Evolutionary conservation across 441 rosid species (phyloP).

Genomic region (Populus hybrid): DNA sequence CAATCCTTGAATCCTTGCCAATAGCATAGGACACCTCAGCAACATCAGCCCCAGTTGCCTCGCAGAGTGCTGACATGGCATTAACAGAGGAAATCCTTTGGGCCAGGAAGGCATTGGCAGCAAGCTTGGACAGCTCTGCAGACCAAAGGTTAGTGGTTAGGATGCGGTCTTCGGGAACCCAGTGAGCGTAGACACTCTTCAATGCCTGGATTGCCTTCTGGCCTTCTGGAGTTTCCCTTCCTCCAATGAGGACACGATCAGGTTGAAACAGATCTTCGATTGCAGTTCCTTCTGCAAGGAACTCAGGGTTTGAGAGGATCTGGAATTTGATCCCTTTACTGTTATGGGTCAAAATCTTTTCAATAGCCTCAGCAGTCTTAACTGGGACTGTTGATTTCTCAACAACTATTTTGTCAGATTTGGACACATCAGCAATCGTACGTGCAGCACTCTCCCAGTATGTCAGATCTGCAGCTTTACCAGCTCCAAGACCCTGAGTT

Average conservation of each 20-base stretch:
- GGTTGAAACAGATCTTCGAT: constrained; percentile 69
- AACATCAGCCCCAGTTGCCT: constrained; percentile 93
- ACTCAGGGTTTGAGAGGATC: too few relatives aligned
- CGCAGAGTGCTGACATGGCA: constrained; percentile 56
- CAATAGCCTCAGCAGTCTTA: too few relatives aligned
- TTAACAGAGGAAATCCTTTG: constrained; percentile 96
- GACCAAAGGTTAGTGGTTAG: constrained; percentile 94
- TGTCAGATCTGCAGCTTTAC: too few relatives aligned
- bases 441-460: too few relatives aligned
- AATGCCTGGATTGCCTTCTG: constrained; percentile 69
- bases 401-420: too few relatives aligned
- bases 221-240: constrained; percentile 92
- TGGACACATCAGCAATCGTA: too few relatives aligned
- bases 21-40: constrained; percentile 72
- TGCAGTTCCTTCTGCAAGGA: too few relatives aligned
- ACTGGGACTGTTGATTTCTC: too few relatives aligned
- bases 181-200: constrained; percentile 82
- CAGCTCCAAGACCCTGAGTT: too few relatives aligned
- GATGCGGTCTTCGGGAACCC: constrained; percentile 88
- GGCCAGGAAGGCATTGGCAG: constrained; percentile 93
- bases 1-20: constrained; percentile 82
- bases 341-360: too few relatives aligned
- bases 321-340: too few relatives aligned
- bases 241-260: constrained; percentile 94
- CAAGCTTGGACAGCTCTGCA: constrained; percentile 93